Evolutionary conservation across 148 eudicot species (phyloP), one percentile per base, ranked within the genome.

Genomic region (Nyssa sinensis): DNA sequence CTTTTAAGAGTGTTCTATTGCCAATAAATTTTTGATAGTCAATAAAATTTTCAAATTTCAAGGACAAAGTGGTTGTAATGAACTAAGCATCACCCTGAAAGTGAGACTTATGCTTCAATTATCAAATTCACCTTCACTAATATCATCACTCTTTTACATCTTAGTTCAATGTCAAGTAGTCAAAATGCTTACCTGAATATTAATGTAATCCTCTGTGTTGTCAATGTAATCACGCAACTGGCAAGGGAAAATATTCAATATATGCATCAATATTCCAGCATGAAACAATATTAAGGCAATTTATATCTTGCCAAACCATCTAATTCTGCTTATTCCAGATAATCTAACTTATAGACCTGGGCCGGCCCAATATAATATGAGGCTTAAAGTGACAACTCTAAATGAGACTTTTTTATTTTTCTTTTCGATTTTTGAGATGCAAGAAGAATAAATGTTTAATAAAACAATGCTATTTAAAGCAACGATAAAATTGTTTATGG

Each of bases 121-220:
- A 31, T 32, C 55, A 72, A 9, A 59, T n/a, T 60, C 35, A 58
- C 16, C 1, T 67, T 75, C 37, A 28, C n/a, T 17, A 33, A 14
- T 24, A 32, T 32, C 23, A 16, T 32, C 29, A 70, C 23, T 69
- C 16, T n/a, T 34, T 37, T 24, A 1, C 11, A 44, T 62, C 6
- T 33, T 49, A n/a, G 49, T 71, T 74, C 32, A 53, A 7, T 34
- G 5, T 35, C 11, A 16, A 25, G 64, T 57, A 71, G 29, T 13
- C 17, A 11, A 21, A 35, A n/a, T 23, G 37, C 41, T 77, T 76
- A 93, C 98, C 93, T 93, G 98, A 78, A 93, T 93, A 74, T 90
- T 93, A 71, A 93, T 90, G 77, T 93, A 93, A 73, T 93, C 98
- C 71, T 93, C 98, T 12, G 98, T 93, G 81, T 93, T 93, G 78